Evolutionary conservation across 768 basidiomycete species (phyloP).

Genomic region (Mycena maculata): DNA sequence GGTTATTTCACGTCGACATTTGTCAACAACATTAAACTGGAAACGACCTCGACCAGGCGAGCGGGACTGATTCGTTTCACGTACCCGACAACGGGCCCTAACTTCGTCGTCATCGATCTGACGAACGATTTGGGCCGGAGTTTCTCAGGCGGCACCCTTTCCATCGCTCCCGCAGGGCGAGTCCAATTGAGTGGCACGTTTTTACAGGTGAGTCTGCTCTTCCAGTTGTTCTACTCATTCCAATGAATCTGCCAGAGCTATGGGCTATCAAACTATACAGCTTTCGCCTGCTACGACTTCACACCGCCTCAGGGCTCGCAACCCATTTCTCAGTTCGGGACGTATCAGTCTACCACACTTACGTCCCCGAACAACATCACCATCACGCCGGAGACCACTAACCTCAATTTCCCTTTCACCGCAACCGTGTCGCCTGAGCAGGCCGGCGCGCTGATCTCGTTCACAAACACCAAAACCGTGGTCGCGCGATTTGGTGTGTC

Average conservation of each 20-base stretch:
- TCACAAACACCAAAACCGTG: conserved; percentile 49
- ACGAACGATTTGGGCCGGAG: conserved; percentile 60
- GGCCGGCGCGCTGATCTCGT: conserved; percentile 58
- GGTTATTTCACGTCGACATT: conserved; percentile 64
- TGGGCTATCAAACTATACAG: conserved; percentile 61
- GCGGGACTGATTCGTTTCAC: conserved; percentile 72
- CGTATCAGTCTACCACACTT: conserved; percentile 51
- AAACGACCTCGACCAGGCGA: conserved; percentile 70
- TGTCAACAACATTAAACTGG: conserved; percentile 59
- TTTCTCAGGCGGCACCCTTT: conserved; percentile 57
- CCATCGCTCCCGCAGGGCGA: conserved; percentile 46
- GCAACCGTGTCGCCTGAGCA: conserved; percentile 51
- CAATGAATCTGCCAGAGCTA: conserved; percentile 51
- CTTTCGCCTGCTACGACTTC: conserved; percentile 62
- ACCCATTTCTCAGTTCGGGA: conserved; percentile 48
- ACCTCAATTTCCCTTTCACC: conserved; percentile 53
- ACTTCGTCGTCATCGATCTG: conserved; percentile 62
- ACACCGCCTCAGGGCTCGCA: conserved; percentile 40
- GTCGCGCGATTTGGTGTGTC: conserved; percentile 70
- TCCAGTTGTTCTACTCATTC: neutral
- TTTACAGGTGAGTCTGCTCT: conserved; percentile 48
- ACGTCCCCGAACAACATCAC: conserved; percentile 48
- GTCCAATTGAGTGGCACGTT: conserved; percentile 58
- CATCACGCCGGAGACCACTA: conserved; percentile 47
- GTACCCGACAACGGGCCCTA: conserved; percentile 58